phyloP scores from a whole-genome alignment of 371 early-diverging fungal genomes.

The Aphelidium insulamus region DNA sequence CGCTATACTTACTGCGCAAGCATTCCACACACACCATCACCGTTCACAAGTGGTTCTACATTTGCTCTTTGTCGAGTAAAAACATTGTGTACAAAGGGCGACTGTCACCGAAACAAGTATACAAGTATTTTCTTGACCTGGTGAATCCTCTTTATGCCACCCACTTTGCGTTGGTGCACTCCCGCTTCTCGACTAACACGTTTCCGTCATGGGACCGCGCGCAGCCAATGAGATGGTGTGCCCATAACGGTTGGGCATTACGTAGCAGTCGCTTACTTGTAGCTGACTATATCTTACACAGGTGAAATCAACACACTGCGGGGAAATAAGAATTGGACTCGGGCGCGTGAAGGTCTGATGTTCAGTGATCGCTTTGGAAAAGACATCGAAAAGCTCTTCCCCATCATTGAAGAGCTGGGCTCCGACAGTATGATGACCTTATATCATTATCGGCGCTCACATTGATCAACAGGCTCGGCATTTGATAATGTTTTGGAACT shows the following conservation, averaged over 20 bases:
- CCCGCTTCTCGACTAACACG: constrained; percentile 94
- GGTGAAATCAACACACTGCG: constrained; percentile 92
- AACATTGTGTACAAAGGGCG: constrained; percentile 92
- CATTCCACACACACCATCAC: constrained; percentile 54
- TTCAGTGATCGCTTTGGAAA: constrained; percentile 48
- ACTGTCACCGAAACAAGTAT: constrained; percentile 80
- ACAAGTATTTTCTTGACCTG: constrained; percentile 71
- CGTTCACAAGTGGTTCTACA: constrained; percentile 74
- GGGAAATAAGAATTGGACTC: constrained; percentile 97
- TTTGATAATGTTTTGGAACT: constrained; percentile 90
- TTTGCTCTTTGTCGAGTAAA: constrained; percentile 75
- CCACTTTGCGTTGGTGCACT: constrained; percentile 89
- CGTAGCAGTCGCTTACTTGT: neutral
- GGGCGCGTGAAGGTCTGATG: constrained; percentile 86
- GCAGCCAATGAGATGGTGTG: constrained; percentile 89
- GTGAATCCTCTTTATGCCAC: constrained; percentile 48
- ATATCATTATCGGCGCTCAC: neutral
- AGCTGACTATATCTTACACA: constrained; percentile 5
- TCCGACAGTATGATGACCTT: constrained; percentile 47
- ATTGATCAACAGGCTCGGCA: too few species aligned
- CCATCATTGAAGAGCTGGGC: constrained; percentile 87
- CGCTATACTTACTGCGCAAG: constrained; percentile 74
- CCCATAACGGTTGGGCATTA: constrained; percentile 68
- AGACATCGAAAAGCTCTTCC: constrained; percentile 60
- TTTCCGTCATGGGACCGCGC: constrained; percentile 96